Evolutionary conservation across 768 basidiomycete genomes (phyloP).

Genomic region (Boletus sp.): DNA sequence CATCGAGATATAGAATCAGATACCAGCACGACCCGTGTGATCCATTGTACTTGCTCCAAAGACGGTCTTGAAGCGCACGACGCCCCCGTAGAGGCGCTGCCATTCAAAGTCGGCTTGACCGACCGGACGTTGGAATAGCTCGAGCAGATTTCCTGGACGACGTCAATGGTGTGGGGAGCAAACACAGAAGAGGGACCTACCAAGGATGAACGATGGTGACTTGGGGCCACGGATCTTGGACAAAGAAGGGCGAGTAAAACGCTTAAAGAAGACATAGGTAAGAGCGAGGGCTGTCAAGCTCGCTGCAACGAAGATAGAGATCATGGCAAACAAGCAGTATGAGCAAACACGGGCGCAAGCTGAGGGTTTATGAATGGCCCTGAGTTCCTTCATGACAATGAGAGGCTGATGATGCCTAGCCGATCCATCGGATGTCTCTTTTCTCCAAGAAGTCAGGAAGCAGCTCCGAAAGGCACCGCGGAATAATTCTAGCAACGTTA

Average conservation of each 20-base stretch:
- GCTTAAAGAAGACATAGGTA: background rate
- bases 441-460: no score
- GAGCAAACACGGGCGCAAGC: background rate
- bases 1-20: slow-evolving; percentile 8
- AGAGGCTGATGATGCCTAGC: background rate
- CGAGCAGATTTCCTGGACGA: slow-evolving; percentile 26
- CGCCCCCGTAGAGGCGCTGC: slow-evolving; percentile 28
- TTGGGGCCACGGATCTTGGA: slow-evolving; percentile 20
- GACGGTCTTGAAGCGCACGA: slow-evolving; percentile 27
- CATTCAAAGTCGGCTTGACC: slow-evolving; percentile 31
- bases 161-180: slow-evolving; percentile 23
- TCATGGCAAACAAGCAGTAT: slow-evolving; percentile 9
- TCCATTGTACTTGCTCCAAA: slow-evolving; percentile 23
- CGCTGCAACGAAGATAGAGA: background rate
- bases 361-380: slow-evolving; percentile 3
- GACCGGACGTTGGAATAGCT: slow-evolving; percentile 27
- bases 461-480: background rate
- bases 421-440: background rate
- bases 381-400: slow-evolving; percentile 1
- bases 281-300: slow-evolving; percentile 9
- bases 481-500: background rate
- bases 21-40: background rate
- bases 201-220: slow-evolving; percentile 20
- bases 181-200: background rate
- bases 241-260: slow-evolving; percentile 7